Evolutionary conservation across 2,329 filamentous ascomycete species (phyloP).

Genomic region (Colletotrichum magnum): DNA sequence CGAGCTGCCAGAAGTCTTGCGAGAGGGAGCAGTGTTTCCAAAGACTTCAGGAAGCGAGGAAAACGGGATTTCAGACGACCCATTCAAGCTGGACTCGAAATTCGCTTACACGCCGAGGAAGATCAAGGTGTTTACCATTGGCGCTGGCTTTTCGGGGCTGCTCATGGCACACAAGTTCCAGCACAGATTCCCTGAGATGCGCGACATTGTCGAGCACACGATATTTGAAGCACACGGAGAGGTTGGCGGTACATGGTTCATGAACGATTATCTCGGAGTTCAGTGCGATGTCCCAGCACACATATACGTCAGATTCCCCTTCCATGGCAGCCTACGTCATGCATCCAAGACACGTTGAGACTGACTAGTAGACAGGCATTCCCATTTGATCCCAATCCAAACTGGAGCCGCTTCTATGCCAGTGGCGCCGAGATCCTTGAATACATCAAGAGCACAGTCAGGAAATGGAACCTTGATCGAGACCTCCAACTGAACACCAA

Average conservation of each 20-base stretch:
- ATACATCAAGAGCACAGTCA: constrained; percentile 65
- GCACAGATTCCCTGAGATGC: constrained; percentile 51
- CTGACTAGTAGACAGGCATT: constrained; percentile 50
- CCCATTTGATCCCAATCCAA: constrained; percentile 69
- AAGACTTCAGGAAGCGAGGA: background rate
- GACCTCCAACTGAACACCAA: constrained; percentile 52
- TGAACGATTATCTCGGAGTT: constrained; percentile 49
- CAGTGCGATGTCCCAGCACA: constrained; percentile 46
- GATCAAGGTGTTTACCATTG: constrained; percentile 52
- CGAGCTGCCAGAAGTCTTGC: constrained; percentile 26
- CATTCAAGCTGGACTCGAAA: constrained; percentile 46
- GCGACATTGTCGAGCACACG: constrained; percentile 41
- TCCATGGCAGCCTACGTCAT: background rate
- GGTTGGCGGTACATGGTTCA: constrained; percentile 52
- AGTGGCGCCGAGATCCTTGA: constrained; percentile 68
- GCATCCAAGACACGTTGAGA: no score
- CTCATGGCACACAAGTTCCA: constrained; percentile 54
- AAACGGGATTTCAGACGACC: constrained; percentile 42
- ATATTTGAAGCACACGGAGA: constrained; percentile 50
- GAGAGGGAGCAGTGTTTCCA: background rate
- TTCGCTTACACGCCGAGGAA: constrained; percentile 49
- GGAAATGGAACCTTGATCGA: constrained; percentile 56
- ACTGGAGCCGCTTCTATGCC: constrained; percentile 72
- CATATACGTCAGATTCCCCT: constrained; percentile 39
- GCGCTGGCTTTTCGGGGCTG: constrained; percentile 51